A percentile compares a stretch with the other conserved stretches of the same genome.
phyloP scores from a whole-genome alignment of 2,329 filamentous ascomycete species.

The Cytospora paraplurivora region DNA sequence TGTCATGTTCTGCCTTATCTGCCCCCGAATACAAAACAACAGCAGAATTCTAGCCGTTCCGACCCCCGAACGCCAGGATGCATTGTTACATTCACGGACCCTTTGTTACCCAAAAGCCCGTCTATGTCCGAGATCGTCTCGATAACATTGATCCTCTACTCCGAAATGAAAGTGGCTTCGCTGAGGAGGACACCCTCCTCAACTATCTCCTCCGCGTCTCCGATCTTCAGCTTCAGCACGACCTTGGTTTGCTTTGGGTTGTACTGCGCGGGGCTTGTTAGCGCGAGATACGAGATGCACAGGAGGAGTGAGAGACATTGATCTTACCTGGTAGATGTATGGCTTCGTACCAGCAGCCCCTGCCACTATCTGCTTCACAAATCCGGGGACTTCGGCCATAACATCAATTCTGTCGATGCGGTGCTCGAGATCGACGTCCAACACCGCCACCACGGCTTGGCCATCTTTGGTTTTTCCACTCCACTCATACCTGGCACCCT shows the following conservation, averaged over 20 bases:
- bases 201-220: slow-evolving; percentile 71
- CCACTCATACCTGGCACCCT: slow-evolving; percentile 75
- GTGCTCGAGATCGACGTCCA: slow-evolving; percentile 70
- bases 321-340: slow-evolving; percentile 89
- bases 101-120: slow-evolving; percentile 29
- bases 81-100: slow-evolving; percentile 12
- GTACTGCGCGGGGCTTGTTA: slow-evolving; percentile 57
- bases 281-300: slow-evolving; percentile 14
- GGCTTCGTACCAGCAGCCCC: slow-evolving; percentile 89
- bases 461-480: slow-evolving; percentile 75
- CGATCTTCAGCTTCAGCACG: slow-evolving; percentile 80
- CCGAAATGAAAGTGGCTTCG: slow-evolving; percentile 96
- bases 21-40: slow-evolving; percentile 14
- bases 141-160: slow-evolving; percentile 35
- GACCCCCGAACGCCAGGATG: slow-evolving; percentile 21
- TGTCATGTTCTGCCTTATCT: neutral
- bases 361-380: slow-evolving; percentile 92
- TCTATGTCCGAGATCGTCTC: slow-evolving; percentile 10
- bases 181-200: slow-evolving; percentile 81
- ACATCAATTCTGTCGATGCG: slow-evolving; percentile 85
- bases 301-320: neutral
- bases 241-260: slow-evolving; percentile 63
- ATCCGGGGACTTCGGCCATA: slow-evolving; percentile 93
- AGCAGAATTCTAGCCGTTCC: slow-evolving; percentile 17
- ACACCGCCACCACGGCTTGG: slow-evolving; percentile 67